phyloP scores from a whole-genome alignment of 148 eudicot genomes.

The Silene uniflora region DNA sequence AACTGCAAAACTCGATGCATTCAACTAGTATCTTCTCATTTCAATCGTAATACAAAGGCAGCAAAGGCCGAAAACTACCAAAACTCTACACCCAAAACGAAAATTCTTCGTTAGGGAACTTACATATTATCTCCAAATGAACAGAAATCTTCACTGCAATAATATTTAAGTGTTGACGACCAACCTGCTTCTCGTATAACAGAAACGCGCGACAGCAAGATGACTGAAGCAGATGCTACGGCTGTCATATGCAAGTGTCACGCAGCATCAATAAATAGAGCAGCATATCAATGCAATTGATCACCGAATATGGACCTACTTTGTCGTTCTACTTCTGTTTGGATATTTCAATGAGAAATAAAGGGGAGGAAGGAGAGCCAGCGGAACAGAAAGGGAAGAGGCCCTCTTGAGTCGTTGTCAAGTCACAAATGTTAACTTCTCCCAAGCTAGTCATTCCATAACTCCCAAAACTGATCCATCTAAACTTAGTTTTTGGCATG shows the following conservation, averaged over 20 bases:
- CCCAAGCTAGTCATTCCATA: not conserved
- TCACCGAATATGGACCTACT: not conserved
- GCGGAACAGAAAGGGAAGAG: not conserved
- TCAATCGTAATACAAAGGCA: not conserved
- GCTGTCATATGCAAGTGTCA: not conserved
- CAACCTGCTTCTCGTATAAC: not conserved
- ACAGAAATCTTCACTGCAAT: no score
- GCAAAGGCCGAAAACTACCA: not conserved
- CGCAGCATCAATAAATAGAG: not conserved
- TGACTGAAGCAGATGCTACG: no score
- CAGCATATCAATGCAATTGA: not conserved
- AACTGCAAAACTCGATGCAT: not conserved
- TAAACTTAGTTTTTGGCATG: not conserved
- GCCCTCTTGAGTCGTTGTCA: not conserved
- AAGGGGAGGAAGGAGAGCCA: not conserved
- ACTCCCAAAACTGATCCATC: not conserved
- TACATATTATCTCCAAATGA: not conserved
- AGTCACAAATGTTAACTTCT: not conserved
- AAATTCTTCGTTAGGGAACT: not conserved
- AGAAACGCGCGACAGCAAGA: not conserved
- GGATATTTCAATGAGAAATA: not conserved
- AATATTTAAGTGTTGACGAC: no score
- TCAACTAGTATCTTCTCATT: not conserved
- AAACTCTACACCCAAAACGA: not conserved
- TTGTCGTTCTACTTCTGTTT: not conserved